A percentile compares a stretch with the other conserved stretches of the same genome.
phyloP scores from a whole-genome alignment of 1,139 yeast genomes.

The Tardiomyces digboiensis region DNA sequence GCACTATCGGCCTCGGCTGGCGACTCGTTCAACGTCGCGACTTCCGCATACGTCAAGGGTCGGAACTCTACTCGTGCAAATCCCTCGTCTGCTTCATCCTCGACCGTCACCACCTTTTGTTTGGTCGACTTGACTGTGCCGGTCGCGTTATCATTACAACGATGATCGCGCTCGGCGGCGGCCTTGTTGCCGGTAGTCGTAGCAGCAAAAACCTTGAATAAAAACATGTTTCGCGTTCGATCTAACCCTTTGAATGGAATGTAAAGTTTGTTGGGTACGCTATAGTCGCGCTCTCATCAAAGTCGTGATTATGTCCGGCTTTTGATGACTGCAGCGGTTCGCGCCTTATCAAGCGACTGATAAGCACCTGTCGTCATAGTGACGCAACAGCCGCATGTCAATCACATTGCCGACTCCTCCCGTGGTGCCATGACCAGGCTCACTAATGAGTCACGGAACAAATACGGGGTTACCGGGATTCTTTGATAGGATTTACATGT shows the following conservation, averaged over 20 bases:
- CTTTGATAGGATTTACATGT: no score
- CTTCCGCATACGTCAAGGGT: conserved; percentile 42
- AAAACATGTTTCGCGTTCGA: background rate
- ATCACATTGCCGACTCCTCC: background rate
- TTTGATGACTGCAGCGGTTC: background rate
- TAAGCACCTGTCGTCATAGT: background rate
- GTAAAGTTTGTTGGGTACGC: no score
- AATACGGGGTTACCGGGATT: no score
- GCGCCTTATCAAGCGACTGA: background rate
- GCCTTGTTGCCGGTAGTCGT: background rate
- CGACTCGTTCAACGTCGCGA: conserved; percentile 24
- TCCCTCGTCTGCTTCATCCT: conserved; percentile 26
- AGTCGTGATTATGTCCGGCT: background rate
- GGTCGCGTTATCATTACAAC: background rate
- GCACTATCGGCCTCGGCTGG: background rate
- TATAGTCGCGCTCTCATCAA: no score
- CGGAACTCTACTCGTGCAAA: conserved; percentile 38
- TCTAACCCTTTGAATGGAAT: background rate
- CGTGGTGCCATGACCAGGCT: background rate
- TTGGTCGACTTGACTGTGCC: background rate
- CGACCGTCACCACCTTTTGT: conserved; percentile 1
- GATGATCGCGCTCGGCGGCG: background rate
- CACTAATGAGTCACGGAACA: no score
- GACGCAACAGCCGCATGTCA: background rate
- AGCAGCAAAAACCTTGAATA: background rate